Evolutionary conservation across 768 basidiomycete species (phyloP).

Genomic region (Astraeus odoratus): DNA sequence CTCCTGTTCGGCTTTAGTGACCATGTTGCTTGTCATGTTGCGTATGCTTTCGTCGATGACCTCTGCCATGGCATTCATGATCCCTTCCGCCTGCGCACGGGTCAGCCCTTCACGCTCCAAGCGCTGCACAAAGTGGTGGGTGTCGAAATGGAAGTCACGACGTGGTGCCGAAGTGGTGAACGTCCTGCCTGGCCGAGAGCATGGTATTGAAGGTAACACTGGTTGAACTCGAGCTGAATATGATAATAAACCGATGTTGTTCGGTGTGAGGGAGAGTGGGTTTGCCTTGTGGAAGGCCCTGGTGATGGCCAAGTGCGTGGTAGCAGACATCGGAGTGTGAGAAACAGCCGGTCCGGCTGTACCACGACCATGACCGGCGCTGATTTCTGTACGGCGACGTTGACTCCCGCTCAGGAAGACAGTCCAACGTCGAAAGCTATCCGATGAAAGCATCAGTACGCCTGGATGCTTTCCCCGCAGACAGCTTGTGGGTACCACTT

Average conservation of each 20-base stretch:
- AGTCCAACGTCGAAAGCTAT: no score
- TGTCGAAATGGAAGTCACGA: constrained; percentile 82
- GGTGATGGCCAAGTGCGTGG: constrained; percentile 7
- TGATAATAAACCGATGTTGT: neutral
- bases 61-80: constrained; percentile 95
- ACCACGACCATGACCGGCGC: no score
- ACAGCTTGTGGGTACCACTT: no score
- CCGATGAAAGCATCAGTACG: no score
- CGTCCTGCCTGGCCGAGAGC: constrained; percentile 4
- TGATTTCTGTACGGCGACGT: no score
- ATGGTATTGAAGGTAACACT: neutral
- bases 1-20: constrained; percentile 93
- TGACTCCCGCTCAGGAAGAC: no score
- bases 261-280: constrained; percentile 3
- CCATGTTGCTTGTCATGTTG: constrained; percentile 95
- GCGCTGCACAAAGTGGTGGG: constrained; percentile 89
- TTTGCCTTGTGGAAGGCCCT: neutral
- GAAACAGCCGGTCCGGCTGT: no score
- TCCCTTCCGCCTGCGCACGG: constrained; percentile 88
- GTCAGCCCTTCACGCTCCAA: constrained; percentile 86
- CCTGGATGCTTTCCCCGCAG: no score
- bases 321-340: no score
- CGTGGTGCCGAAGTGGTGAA: constrained; percentile 26
- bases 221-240: neutral
- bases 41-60: constrained; percentile 96